Base-by-base conservation (phyloP, 495 filamentous ascomycete species). In the Daldinia caldariorum region DNA sequence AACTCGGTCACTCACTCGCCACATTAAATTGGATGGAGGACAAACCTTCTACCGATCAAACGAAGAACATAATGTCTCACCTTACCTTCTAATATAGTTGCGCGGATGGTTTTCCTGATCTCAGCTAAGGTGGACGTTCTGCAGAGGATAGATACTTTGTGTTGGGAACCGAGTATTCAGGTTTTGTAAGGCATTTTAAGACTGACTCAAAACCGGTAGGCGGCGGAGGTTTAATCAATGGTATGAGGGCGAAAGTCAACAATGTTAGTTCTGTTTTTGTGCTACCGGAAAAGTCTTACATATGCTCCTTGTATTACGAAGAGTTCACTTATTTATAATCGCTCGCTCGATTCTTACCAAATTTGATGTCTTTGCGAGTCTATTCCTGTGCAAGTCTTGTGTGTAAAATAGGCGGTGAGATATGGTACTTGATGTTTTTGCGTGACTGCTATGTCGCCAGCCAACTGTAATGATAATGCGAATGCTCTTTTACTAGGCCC, bases 111-210 rank as follows among this genome's bases (percentile, higher is more conserved):
- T 65, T 72, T 68, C 57, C 66, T 49, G 64, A 77, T 75, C 70
- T 77, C 67, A 69, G 57, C 69, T 66, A 60, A 67, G 51, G 75
- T 75, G 69, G 68, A 70, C 67, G 65, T 77, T 73, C 75, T 71
- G 70, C 73, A 71, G 71, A 73, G 72, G 65, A 75, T 66, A 70
- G 61, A 63, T 75, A 77, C 64, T 66, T 69, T 71, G 58, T 71
- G 72, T 77, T 77, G 72, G 74, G 59, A 72, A 71, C 66, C 66
- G 67, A 71, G 67, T 66, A 73, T 77, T 77, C 72, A 77, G 75
- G 72, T 34, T 70, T 77, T 70, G 55, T 61, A 62, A 47, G 47
- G 34, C 37, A 63, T 59, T 68, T 70, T 57, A 41, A 71, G 67
- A 60, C 53, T 43, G 58, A 61, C 56, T 59, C 65, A 58, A 63